Evolutionary conservation across 2,329 filamentous ascomycete species (phyloP), one percentile per base, ranked within the genome.

Genomic region (Aspergillus ibericus): DNA sequence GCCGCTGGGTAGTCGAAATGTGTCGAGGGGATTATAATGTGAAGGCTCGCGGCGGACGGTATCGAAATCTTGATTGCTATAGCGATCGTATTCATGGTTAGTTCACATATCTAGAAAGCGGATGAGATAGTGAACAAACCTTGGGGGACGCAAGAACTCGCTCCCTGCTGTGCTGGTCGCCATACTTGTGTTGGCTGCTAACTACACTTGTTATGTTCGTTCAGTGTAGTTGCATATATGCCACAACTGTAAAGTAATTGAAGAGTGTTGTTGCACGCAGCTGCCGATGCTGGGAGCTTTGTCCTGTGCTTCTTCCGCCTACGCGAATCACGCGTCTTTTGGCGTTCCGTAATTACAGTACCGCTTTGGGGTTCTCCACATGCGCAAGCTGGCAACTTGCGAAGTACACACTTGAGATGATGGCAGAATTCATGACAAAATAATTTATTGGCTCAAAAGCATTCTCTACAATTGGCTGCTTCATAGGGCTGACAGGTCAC

Each of bases 11-110:
- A 98, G 85, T 50, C 80, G 80, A 75, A 92, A 98, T 7, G 88
- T 89, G 55, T 86, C 79, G 27, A 96, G 82, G 0, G 93, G 87
- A 57, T 86, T 88, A 80, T 97, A 98, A 56, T 77, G 68, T 3
- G 85, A 87, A 18, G 80, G 66, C 48, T 75, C 79, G 56, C 88
- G 87, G 50, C 85, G 78, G 20, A 84, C 65, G 15, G 71, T 67
- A n/a, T 72, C 63, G 59, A 74, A 70, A 64, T 78, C 70, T 38
- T 77, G 69, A 51, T 78, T 70, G 51, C 69, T 73, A 55, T 54
- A 49, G 34, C 22, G 6, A 5, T 18, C 35, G 9, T 8, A n/a
- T 40, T 47, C 25, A 46, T 20, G 20, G 32, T 60, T 44, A 59
- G 54, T 38, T 18, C 9, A 5, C 22, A 29, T 35, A 9, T 29